Conservation (phyloP, 2,329 filamentous ascomycete genomes). For the Grosmannia huntii region DNA sequence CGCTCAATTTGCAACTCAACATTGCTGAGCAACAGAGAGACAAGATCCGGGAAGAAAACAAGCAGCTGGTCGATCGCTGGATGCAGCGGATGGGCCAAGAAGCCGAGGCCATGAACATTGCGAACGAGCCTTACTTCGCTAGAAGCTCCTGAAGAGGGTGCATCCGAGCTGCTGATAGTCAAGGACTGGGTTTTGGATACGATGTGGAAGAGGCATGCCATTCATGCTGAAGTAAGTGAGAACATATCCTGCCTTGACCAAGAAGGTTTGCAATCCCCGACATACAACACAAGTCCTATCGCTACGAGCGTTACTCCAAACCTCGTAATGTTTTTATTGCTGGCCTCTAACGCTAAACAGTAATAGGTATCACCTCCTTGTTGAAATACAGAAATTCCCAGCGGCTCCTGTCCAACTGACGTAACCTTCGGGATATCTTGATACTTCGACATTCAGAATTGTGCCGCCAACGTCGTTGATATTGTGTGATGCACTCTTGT, state of each 20-base stretch:
- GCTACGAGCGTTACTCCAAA: too few species aligned
- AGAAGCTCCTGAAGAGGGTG: constrained; percentile 5
- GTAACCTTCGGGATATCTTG: constrained; percentile 50
- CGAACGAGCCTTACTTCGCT: constrained; percentile 33
- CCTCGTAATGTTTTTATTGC: too few species aligned
- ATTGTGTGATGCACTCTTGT: constrained; percentile 65
- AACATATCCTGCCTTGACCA: too few species aligned
- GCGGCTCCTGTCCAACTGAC: constrained; percentile 87
- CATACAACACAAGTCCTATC: too few species aligned
- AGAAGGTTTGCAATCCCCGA: too few species aligned
- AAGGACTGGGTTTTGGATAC: background rate
- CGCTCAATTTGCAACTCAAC: constrained; percentile 75
- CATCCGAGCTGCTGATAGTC: background rate
- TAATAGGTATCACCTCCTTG: constrained; percentile 29
- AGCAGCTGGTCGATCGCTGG: constrained; percentile 81
- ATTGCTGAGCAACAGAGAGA: constrained; percentile 67
- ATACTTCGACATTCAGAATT: constrained; percentile 61
- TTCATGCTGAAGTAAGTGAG: too few species aligned
- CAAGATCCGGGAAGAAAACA: constrained; percentile 68
- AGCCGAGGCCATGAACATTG: constrained; percentile 73
- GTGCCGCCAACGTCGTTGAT: constrained; percentile 69
- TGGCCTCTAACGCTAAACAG: too few species aligned
- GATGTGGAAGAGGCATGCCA: background rate
- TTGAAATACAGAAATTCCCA: constrained; percentile 81
- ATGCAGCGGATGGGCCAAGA: constrained; percentile 79